Evolutionary conservation across 2,329 filamentous ascomycete genomes (phyloP).

Genomic region (Cercospora citrullina): DNA sequence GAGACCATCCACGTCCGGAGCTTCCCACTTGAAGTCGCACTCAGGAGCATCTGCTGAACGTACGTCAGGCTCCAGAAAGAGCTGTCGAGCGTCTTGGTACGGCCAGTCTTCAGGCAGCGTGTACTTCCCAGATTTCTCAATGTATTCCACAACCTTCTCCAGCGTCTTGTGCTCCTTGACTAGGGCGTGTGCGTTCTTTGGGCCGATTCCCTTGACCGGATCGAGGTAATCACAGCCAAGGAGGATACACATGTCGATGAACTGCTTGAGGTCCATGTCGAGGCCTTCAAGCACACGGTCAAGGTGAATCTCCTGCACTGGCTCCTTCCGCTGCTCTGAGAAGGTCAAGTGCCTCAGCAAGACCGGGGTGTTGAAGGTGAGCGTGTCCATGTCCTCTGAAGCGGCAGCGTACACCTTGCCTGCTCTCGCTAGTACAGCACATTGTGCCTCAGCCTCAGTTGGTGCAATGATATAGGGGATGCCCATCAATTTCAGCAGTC

Average conservation of each 20-base stretch:
- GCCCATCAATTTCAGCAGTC: constrained; percentile 89
- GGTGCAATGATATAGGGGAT: constrained; percentile 93
- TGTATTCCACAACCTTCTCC: constrained; percentile 80
- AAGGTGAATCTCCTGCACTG: constrained; percentile 91
- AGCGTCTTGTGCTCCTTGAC: constrained; percentile 89
- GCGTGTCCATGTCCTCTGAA: constrained; percentile 97
- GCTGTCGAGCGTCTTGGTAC: constrained; percentile 82
- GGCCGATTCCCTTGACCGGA: constrained; percentile 90
- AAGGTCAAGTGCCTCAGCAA: constrained; percentile 91
- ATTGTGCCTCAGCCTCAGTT: constrained; percentile 96
- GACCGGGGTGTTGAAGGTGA: constrained; percentile 92
- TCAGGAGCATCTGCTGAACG: constrained; percentile 76
- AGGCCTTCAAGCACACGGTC: constrained; percentile 84
- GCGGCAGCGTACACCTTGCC: constrained; percentile 97
- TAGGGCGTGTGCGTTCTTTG: constrained; percentile 85
- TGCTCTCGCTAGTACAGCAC: constrained; percentile 81
- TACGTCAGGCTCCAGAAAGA: constrained; percentile 92
- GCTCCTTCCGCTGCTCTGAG: constrained; percentile 95
- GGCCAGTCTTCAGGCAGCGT: constrained; percentile 95
- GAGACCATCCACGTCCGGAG: constrained; percentile 84
- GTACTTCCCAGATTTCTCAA: constrained; percentile 78
- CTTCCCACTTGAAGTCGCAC: constrained; percentile 98
- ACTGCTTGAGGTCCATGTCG: constrained; percentile 83
- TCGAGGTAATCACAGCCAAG: constrained; percentile 98
- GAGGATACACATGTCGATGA: constrained; percentile 96